phyloP scores from a whole-genome alignment of 2,329 filamentous ascomycete genomes.

The Lasiodiplodia hormozganensis region DNA sequence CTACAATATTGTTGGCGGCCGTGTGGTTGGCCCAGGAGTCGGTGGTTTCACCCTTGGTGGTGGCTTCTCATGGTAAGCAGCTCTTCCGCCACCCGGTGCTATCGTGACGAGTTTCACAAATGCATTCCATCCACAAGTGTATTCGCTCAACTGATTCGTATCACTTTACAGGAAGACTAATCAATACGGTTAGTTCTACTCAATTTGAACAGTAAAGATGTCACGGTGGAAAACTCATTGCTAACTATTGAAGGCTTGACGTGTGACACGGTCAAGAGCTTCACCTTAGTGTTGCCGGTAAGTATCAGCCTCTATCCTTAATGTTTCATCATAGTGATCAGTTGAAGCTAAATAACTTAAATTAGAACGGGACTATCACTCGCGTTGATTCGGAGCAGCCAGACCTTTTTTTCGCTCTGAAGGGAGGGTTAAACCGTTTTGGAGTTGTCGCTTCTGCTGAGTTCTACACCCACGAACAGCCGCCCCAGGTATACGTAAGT shows the following conservation, averaged over 20 bases:
- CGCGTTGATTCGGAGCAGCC: constrained; percentile 33
- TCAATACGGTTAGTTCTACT: neutral
- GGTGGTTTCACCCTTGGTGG: constrained; percentile 10
- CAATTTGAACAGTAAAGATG: neutral
- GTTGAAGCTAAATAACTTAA: neutral
- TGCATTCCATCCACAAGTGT: neutral
- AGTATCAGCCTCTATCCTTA: neutral
- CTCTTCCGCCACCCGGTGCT: neutral
- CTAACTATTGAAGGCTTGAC: constrained; percentile 1
- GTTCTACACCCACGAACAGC: neutral
- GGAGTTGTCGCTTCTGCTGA: constrained; percentile 42
- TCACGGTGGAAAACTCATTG: no score
- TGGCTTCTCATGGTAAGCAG: constrained; percentile 10
- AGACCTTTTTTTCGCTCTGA: constrained; percentile 43
- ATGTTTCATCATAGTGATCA: no score
- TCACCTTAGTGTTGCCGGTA: constrained; percentile 7
- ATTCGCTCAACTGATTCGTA: neutral
- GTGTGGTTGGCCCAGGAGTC: neutral
- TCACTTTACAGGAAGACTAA: neutral
- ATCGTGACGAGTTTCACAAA: neutral
- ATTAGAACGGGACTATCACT: neutral
- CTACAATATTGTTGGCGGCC: constrained; percentile 2
- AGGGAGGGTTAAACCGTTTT: constrained; percentile 47
- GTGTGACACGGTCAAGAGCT: constrained; percentile 13
- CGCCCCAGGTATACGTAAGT: constrained; percentile 4